Evolutionary conservation across 345 rosid species (phyloP).

Genomic region (Salix brachista): DNA sequence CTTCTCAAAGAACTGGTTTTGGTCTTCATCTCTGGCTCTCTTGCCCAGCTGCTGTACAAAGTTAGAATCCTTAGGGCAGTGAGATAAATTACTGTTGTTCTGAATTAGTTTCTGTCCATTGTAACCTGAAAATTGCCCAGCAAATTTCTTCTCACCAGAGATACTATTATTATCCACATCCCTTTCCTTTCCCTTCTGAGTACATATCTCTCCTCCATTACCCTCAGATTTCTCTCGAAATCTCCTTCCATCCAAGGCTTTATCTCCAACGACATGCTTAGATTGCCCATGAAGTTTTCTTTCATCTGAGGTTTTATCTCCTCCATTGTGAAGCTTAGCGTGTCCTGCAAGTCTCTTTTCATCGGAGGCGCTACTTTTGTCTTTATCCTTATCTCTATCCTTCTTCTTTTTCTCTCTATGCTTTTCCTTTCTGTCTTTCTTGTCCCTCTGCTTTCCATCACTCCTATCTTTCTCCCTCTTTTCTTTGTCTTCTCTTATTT

Average conservation of each 20-base stretch:
- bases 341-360: conserved; percentile 27
- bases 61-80: conserved; percentile 35
- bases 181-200: too few relatives aligned
- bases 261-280: conserved; percentile 26
- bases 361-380: conserved; percentile 27
- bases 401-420: conserved; percentile 16
- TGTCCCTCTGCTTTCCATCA: conserved; percentile 46
- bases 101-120: conserved; percentile 25
- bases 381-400: conserved; percentile 34
- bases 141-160: too few relatives aligned
- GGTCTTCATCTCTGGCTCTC: conserved; percentile 46
- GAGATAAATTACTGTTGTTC: conserved; percentile 3
- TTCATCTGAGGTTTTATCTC: conserved; percentile 31
- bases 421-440: conserved; percentile 44
- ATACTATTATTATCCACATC: too few relatives aligned
- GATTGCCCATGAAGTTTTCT: conserved; percentile 24
- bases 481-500: conserved; percentile 47
- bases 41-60: conserved; percentile 46
- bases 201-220: not conserved
- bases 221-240: not conserved
- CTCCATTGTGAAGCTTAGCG: conserved; percentile 20
- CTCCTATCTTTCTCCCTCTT: conserved; percentile 52
- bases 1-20: conserved; percentile 38
- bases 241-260: not conserved
- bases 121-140: too few relatives aligned